Evolutionary conservation across 257 asterid genomes (phyloP).

Genomic region (Forsythia suspensa): DNA sequence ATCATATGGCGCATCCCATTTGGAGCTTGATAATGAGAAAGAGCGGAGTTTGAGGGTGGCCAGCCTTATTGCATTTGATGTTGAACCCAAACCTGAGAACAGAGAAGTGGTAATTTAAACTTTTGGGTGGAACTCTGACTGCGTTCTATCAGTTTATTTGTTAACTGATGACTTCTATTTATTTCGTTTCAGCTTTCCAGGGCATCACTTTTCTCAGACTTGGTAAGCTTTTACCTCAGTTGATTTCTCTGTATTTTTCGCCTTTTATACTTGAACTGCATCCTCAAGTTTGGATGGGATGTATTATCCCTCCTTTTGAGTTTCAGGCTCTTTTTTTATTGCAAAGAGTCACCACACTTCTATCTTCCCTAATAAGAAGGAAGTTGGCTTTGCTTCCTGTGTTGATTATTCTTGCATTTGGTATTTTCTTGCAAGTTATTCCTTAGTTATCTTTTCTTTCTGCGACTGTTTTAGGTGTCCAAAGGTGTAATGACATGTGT

Average conservation of each 20-base stretch:
- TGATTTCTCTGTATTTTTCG: constrained; percentile 9
- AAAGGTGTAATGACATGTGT: constrained; percentile 92
- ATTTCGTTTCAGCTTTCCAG: constrained; percentile 76
- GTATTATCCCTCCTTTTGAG: not conserved
- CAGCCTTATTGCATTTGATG: constrained; percentile 67
- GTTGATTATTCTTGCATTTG: not conserved
- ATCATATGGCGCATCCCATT: constrained; percentile 65
- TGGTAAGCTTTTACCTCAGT: constrained; percentile 53
- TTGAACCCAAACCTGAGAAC: constrained; percentile 64
- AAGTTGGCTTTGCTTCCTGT: not conserved
- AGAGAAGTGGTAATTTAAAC: constrained; percentile 58
- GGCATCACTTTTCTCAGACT: constrained; percentile 61
- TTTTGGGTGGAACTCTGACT: constrained; percentile 19
- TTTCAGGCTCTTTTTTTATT: not conserved
- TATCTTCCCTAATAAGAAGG: not conserved
- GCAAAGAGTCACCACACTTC: not conserved
- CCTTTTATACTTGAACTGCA: too few species aligned
- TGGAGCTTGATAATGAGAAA: constrained; percentile 83
- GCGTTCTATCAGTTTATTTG: not conserved
- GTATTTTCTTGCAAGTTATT: not conserved
- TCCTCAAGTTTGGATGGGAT: not conserved
- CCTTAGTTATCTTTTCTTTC: constrained; percentile 13
- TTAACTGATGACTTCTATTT: constrained; percentile 16
- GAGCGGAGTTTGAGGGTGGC: constrained; percentile 66
- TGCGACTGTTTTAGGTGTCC: constrained; percentile 43